Base-by-base conservation (phyloP, 306 rosid species). In the Lathyrus sativus region DNA sequence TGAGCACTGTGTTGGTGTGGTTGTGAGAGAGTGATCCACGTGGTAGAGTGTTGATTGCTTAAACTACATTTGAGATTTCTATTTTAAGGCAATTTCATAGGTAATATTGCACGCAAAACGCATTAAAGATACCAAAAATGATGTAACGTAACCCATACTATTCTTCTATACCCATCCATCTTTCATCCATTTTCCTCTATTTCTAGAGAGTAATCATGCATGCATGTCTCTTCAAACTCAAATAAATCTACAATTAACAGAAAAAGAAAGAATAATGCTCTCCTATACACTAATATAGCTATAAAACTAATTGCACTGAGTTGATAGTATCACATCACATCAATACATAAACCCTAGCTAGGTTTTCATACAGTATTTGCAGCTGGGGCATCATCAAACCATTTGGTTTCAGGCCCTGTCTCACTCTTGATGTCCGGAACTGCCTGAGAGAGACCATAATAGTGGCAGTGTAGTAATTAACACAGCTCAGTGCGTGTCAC, bases 121-220 rank as follows among this genome's bases (percentile, higher is more conserved):
- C 74, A 48, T 58, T 59, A 67, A 67, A 67, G 31, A 75, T 67
- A 54, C 68, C 73, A 67, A 75, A 56, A 28, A 56, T 9, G 56
- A 50, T 50, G 10, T 17, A 50, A 50, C 56, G 56, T 50, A 50
- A 18, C 28, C 56, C 22, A 50, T 18, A 50, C 56, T 44, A 12
- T 44, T 11, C 19, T 35, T 6, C 8, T 35, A 9, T 9, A 48
- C 6, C 55, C 11, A 49, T 17, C 26, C 12, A 24, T 24, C 26
- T 24, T 24, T 24, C 26, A 24, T 17, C 26, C 26, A 17, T 49
- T 22, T 26, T 11, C 22, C 11, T 10, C 55, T 49, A 19, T 15
- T 49, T 22, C 55, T 17, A 49, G 12, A 49, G 26, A 17, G 55
- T 46, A 46, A 46, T 46, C 51, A 46, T 46, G 22, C 19, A 44